Conservation (phyloP, 345 rosid species). For the Viola odorata region DNA sequence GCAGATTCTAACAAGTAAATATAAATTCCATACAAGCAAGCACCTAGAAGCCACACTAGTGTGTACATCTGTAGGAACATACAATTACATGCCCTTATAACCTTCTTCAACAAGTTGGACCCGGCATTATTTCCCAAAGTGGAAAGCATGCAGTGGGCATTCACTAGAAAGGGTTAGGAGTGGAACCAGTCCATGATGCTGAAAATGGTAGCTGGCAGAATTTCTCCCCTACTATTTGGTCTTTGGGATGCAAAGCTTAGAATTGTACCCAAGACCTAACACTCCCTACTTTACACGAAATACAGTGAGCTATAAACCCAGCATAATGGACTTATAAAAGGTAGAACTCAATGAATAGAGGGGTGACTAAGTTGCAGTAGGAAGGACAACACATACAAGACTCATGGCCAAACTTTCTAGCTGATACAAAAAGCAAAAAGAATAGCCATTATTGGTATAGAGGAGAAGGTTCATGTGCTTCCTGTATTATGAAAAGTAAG, state of each 20-base stretch:
- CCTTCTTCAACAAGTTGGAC: slow-evolving; percentile 6
- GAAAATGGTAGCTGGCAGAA: too few relatives aligned
- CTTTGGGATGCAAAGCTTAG: too few relatives aligned
- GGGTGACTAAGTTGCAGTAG: neutral
- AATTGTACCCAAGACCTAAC: too few relatives aligned
- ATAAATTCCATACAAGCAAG: neutral
- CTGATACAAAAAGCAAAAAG: neutral
- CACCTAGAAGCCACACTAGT: neutral
- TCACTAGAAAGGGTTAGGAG: neutral
- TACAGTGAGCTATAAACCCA: too few relatives aligned
- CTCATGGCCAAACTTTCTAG: neutral
- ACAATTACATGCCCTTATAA: neutral
- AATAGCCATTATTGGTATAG: too few relatives aligned
- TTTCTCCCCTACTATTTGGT: too few relatives aligned
- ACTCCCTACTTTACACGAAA: too few relatives aligned
- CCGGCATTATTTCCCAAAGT: neutral
- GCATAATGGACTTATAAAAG: too few relatives aligned
- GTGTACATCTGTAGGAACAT: neutral
- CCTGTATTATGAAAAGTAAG: neutral
- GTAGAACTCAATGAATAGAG: neutral
- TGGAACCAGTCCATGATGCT: too few relatives aligned
- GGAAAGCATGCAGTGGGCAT: neutral
- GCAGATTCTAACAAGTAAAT: neutral
- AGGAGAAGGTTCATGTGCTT: neutral
- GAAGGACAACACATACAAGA: neutral